Evolutionary conservation across 306 rosid genomes (phyloP).

Genomic region (Begonia loranthoides): DNA sequence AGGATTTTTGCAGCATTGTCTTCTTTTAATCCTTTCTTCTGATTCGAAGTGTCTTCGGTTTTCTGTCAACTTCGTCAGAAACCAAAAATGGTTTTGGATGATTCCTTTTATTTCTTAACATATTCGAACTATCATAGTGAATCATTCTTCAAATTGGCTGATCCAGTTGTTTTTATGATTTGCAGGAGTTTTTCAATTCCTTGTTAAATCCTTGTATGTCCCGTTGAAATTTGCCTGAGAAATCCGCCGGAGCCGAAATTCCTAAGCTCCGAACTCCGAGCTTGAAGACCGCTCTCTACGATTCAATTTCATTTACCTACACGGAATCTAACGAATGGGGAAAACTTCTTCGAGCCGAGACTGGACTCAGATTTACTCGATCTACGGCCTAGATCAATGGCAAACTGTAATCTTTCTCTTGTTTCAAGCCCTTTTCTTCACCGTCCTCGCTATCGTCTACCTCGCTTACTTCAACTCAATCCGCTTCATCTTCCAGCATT

Average conservation of each 20-base stretch:
- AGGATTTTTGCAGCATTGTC: background rate
- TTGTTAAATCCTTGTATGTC: background rate
- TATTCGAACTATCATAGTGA: background rate
- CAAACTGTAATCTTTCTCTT: constrained; percentile 67
- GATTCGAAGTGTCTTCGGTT: background rate
- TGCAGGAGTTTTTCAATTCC: constrained; percentile 10
- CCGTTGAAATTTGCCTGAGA: background rate
- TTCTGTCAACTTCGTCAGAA: background rate
- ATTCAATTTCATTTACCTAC: background rate
- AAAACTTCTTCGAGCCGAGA: constrained; percentile 47
- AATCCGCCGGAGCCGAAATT: background rate
- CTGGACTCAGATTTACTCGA: constrained; percentile 91
- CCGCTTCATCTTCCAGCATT: constrained; percentile 34
- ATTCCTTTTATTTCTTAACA: background rate
- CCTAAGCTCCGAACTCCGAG: background rate
- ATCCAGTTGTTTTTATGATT: background rate
- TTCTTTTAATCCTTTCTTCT: too few species aligned
- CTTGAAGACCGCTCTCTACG: background rate
- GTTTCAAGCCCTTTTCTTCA: constrained; percentile 60
- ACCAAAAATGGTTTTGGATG: background rate
- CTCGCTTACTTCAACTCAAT: constrained; percentile 49
- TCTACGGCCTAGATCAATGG: constrained; percentile 92
- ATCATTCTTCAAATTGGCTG: background rate
- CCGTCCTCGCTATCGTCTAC: constrained; percentile 53
- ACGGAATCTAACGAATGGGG: constrained; percentile 30